Base-by-base conservation (phyloP, 805 yeast species). In the Candida patagonica region DNA sequence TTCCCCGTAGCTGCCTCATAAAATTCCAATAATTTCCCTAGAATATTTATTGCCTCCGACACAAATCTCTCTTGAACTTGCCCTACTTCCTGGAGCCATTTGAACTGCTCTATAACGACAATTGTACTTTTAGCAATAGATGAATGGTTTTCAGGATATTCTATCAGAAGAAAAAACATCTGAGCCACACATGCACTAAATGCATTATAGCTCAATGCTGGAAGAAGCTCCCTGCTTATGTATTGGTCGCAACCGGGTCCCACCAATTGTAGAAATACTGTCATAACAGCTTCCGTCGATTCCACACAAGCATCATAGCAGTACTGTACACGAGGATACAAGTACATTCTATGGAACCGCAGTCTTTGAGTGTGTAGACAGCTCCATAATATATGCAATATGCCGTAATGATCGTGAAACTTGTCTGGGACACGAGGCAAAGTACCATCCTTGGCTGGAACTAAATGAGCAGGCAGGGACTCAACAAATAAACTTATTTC, bases 361-460 rank as follows among this genome's bases (percentile, higher is more conserved):
- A 40, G 26, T 25, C 37, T 25, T 19, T 40, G 42, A 7, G 42
- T 40, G 17, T 40, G 37, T 3, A 40, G 33, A 26, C 42, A 40
- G 27, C 42, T 40, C 42, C 42, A 40, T n/a, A 40, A n/a, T 15
- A 40, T 26, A 20, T 40, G 37, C 19, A 26, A 34, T 15, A 26
- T 22, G 23, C 30, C 33, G 22, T 34, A 32, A 16, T 33, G 34
- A 9, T 24, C 35, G 4, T 2, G 10, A 24, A 33, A 40, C 24
- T 26, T 25, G 9, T 26, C n/a, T 30, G 36, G 41, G 22, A 26
- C 34, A 13, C 10, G 27, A 30, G 39, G 39, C 35, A 32, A 30
- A 7, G 9, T 16, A 10, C 38, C 42, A 10, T 42, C 47, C 6
- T 30, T 38, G 20, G 22, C 30, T 17, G 21, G 38, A 16, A 19